phyloP scores from a whole-genome alignment of 2,329 filamentous ascomycete genomes.

The Hypomyces rosellus region DNA sequence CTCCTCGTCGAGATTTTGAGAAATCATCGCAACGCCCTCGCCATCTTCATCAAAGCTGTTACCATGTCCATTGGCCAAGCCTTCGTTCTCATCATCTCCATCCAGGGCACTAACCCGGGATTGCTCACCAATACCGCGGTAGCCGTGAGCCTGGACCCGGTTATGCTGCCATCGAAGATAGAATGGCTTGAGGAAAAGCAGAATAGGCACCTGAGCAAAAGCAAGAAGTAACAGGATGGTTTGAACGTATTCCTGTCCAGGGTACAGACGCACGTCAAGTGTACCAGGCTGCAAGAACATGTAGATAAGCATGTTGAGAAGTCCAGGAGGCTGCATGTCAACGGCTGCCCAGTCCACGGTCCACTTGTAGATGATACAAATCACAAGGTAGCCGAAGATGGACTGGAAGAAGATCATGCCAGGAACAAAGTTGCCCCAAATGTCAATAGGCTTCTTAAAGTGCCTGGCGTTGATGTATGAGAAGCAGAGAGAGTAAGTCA shows the following conservation, averaged over 20 bases:
- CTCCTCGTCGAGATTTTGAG: slow-evolving; percentile 75
- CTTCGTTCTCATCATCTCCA: slow-evolving; percentile 69
- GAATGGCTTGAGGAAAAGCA: slow-evolving; percentile 92
- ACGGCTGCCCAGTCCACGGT: slow-evolving; percentile 69
- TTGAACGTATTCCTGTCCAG: slow-evolving; percentile 71
- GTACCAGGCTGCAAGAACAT: slow-evolving; percentile 92
- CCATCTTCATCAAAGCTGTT: slow-evolving; percentile 57
- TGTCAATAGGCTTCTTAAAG: slow-evolving; percentile 91
- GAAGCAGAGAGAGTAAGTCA: slow-evolving; percentile 96
- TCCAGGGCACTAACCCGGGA: slow-evolving; percentile 85
- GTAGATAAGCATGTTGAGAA: slow-evolving; percentile 99
- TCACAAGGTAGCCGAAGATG: slow-evolving; percentile 93
- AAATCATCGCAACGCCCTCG: slow-evolving; percentile 82
- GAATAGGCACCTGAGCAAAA: slow-evolving; percentile 76
- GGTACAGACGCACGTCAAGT: slow-evolving; percentile 67
- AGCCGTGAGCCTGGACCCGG: slow-evolving; percentile 76
- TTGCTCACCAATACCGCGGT: slow-evolving; percentile 86
- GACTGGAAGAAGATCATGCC: slow-evolving; percentile 99
- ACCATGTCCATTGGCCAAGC: slow-evolving; percentile 50
- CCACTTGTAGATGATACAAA: slow-evolving; percentile 98
- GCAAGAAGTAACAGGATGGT: slow-evolving; percentile 74
- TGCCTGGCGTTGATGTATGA: slow-evolving; percentile 89
- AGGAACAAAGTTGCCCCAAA: slow-evolving; percentile 95
- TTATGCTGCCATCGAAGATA: slow-evolving; percentile 95
- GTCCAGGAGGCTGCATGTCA: slow-evolving; percentile 67